phyloP scores from a whole-genome alignment of 2,329 filamentous ascomycete genomes.

The Fusarium pilosicola region DNA sequence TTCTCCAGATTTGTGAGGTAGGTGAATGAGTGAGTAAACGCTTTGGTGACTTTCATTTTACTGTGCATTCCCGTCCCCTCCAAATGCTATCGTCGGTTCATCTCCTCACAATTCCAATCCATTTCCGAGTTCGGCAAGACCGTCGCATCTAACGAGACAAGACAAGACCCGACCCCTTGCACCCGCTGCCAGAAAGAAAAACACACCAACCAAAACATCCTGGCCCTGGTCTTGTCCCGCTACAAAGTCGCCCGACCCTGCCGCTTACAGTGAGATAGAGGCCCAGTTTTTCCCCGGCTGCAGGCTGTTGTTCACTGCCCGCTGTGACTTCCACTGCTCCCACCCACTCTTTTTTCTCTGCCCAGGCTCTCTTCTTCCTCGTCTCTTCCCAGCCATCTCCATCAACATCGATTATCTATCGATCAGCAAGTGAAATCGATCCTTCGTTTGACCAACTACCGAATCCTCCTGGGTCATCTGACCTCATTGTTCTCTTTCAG shows the following conservation, averaged over 20 bases:
- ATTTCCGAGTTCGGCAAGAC: background rate
- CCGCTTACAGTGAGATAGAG: slow-evolving; percentile 22
- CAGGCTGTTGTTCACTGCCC: slow-evolving; percentile 19
- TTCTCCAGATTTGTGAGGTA: background rate
- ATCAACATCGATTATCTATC: slow-evolving; percentile 9
- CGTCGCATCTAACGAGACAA: background rate
- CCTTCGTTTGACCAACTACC: background rate
- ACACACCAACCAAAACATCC: background rate
- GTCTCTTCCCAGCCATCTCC: slow-evolving; percentile 12
- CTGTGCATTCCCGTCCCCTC: background rate
- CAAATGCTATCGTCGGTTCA: slow-evolving; percentile 4
- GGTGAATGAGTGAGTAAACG: background rate
- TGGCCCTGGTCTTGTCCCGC: background rate
- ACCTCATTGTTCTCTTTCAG: background rate
- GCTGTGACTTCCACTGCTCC: background rate
- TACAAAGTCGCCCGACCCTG: slow-evolving; percentile 16
- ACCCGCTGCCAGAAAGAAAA: background rate
- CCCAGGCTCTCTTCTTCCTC: background rate
- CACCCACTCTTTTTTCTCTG: slow-evolving; percentile 11
- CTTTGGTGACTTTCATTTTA: background rate
- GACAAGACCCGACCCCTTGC: background rate
- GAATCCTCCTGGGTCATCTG: background rate
- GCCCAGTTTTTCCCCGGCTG: slow-evolving; percentile 32
- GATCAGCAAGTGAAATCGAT: background rate
- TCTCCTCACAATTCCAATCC: slow-evolving; percentile 22